A percentile compares a stretch with the other conserved stretches of the same genome.
phyloP scores from a whole-genome alignment of 257 asterid species.

The Gentiana dahurica region DNA sequence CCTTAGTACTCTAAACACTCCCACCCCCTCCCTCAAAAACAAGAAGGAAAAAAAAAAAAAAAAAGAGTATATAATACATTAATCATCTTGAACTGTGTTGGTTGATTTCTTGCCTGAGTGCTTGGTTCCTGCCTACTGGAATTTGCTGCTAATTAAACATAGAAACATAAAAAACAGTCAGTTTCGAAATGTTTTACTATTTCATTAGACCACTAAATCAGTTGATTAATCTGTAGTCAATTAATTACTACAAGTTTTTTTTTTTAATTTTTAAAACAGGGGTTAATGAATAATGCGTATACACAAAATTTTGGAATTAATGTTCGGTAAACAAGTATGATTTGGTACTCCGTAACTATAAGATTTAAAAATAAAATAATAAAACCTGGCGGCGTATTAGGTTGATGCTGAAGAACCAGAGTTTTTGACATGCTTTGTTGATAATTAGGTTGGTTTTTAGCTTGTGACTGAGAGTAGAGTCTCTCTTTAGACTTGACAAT shows the following conservation, averaged over 20 bases:
- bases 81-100: too few species aligned
- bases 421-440: background rate
- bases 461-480: slow-evolving; percentile 5
- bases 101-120: slow-evolving; percentile 9
- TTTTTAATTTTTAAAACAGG: too few species aligned
- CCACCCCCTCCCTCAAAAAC: too few species aligned
- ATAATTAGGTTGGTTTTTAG: background rate
- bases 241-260: too few species aligned
- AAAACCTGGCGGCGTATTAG: background rate
- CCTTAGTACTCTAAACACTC: too few species aligned
- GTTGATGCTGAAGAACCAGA: background rate
- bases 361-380: too few species aligned
- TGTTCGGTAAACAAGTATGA: too few species aligned
- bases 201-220: background rate
- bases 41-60: too few species aligned
- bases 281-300: too few species aligned
- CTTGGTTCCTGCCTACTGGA: slow-evolving; percentile 5
- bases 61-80: too few species aligned
- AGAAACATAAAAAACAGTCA: background rate
- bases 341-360: too few species aligned
- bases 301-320: too few species aligned
- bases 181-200: background rate
- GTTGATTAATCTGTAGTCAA: background rate
- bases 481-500: slow-evolving; percentile 20
- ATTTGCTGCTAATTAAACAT: slow-evolving; percentile 2